Evolutionary conservation across 2,329 filamentous ascomycete species (phyloP), one percentile per base, ranked within the genome.

Genomic region (Aplosporella prunicola): DNA sequence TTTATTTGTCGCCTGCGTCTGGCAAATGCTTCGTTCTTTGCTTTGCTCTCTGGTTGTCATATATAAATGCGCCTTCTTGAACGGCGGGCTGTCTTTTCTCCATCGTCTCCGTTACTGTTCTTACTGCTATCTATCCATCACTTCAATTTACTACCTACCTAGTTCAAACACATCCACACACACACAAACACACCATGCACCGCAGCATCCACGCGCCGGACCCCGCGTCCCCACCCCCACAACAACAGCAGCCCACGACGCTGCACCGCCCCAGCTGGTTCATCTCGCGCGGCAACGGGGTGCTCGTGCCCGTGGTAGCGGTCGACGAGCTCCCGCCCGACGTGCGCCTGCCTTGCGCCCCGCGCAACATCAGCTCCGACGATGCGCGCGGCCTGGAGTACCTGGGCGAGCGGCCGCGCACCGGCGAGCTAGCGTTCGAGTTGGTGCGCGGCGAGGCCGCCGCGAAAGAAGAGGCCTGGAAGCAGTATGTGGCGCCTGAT

Each of bases 251-350:
- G 9, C 28, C 13, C 23, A 39, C n/a, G 24, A n/a, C 29, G 4
- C 26, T 18, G 15, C 20, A 25, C 13, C 37, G 47, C 5, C 44
- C 56, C 17, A 47, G 50, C 10, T 62, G 55, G 47, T 64, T 60
- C 46, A 56, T 67, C 37, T 48, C 58, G 32, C 61, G 62, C 16
- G 46, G 45, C 18, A 51, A 52, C 22, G 53, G 55, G 9, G 41
- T 45, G 7, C 48, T 60, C 33, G 54, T 66, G 0, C 63, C 64
- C 5, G 48, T 68, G 4, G 49, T 67, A 10, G 59, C 64, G 13
- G 55, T 52, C 5, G 64, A 68, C 36, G 62, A 66, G 45, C 52
- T 68, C 3, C 61, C 63, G n/a, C 42, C 44, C 34, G 46, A 46
- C 0, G 51, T 63, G 29, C 50, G 53, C n/a, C 50, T 67, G 9